Evolutionary conservation across 305 asterid species (phyloP).

Genomic region (Ruellia speciosa): DNA sequence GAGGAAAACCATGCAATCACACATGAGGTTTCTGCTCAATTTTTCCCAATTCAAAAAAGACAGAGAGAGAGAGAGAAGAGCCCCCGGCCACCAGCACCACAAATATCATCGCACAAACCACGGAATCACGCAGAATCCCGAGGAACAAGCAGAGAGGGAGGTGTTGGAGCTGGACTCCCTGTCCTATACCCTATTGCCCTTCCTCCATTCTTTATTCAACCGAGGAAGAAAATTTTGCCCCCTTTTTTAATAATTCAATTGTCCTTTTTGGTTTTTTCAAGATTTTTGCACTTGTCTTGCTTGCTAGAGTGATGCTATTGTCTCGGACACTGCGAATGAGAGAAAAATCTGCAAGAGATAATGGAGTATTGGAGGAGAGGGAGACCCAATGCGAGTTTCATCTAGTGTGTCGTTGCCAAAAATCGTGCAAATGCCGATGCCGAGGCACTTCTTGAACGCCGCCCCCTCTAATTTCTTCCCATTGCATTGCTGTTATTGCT

Average conservation of each 20-base stretch:
- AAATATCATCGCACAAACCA: slow-evolving; percentile 27
- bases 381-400: slow-evolving; percentile 50
- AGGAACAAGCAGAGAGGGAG: slow-evolving; percentile 31
- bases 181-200: too few relatives aligned
- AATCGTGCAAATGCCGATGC: slow-evolving; percentile 48
- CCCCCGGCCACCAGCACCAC: slow-evolving; percentile 5
- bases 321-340: not conserved
- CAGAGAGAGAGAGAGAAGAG: not conserved
- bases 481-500: slow-evolving; percentile 14
- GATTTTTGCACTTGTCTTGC: slow-evolving; percentile 2
- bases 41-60: slow-evolving; percentile 14
- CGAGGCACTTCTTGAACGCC: slow-evolving; percentile 72
- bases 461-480: slow-evolving; percentile 26
- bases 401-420: slow-evolving; percentile 54
- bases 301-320: too few relatives aligned
- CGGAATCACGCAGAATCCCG: slow-evolving; percentile 61
- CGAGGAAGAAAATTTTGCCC: not conserved
- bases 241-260: not conserved
- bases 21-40: slow-evolving; percentile 40
- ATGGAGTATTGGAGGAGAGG: not conserved
- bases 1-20: slow-evolving; percentile 75
- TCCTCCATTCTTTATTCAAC: not conserved
- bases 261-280: not conserved
- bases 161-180: slow-evolving; percentile 6
- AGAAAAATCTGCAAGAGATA: slow-evolving; percentile 4